Evolutionary conservation across 2,329 filamentous ascomycete species (phyloP).

Genomic region (Hypomyces perniciosus): DNA sequence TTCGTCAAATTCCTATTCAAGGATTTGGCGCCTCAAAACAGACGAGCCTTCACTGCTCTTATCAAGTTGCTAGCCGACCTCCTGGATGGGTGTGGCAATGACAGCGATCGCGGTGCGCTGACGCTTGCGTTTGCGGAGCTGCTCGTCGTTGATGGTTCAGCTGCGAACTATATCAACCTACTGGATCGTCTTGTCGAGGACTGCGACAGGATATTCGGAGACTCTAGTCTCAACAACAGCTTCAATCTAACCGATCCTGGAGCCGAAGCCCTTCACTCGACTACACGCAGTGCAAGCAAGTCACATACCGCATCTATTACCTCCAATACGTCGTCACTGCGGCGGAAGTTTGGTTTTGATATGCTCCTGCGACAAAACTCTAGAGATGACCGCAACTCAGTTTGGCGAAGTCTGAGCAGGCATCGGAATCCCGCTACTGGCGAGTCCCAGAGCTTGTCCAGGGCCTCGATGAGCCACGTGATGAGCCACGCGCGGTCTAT

Average conservation of each 20-base stretch:
- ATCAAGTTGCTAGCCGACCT: constrained; percentile 83
- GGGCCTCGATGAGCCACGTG: constrained; percentile 60
- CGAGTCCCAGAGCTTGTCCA: constrained; percentile 60
- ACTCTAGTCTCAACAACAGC: constrained; percentile 39
- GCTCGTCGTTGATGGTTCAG: constrained; percentile 68
- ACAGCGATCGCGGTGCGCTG: constrained; percentile 81
- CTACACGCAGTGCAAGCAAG: constrained; percentile 48
- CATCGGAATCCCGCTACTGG: constrained; percentile 56
- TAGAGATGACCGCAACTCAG: constrained; percentile 68
- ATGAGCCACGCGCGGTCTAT: constrained; percentile 65
- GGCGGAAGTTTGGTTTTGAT: constrained; percentile 78
- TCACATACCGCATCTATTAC: constrained; percentile 68
- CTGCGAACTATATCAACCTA: constrained; percentile 80
- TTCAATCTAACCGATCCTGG: constrained; percentile 34
- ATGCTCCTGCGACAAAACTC: constrained; percentile 71
- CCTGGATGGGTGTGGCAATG: constrained; percentile 83
- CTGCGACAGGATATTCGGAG: constrained; percentile 80
- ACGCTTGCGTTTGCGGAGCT: constrained; percentile 87
- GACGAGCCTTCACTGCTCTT: constrained; percentile 73
- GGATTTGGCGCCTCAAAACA: constrained; percentile 64
- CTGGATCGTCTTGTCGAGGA: constrained; percentile 86
- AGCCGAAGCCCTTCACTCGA: constrained; percentile 55
- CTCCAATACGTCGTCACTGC: constrained; percentile 80
- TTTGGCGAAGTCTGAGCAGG: constrained; percentile 88
- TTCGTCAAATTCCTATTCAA: constrained; percentile 59